phyloP scores from a whole-genome alignment of 2,329 filamentous ascomycete species.

The Fusarium graminum region DNA sequence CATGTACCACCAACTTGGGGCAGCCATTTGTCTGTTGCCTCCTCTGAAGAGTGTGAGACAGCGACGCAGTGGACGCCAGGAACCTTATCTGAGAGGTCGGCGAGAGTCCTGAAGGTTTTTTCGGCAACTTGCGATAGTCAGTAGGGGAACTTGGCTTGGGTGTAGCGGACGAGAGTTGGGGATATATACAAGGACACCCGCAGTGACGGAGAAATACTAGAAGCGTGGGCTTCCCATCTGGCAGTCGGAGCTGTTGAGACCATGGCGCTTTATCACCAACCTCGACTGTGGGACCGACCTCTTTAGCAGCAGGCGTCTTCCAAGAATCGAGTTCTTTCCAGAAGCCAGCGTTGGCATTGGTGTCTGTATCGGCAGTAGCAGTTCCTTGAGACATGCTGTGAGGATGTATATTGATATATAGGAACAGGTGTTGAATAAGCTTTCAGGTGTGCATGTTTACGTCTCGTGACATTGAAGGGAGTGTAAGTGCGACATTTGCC shows the following conservation, averaged over 20 bases:
- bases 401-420: neutral
- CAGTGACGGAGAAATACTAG: slow-evolving; percentile 79
- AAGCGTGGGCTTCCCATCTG: slow-evolving; percentile 68
- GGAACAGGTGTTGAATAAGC: neutral
- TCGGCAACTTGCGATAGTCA: slow-evolving; percentile 68
- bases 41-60: slow-evolving; percentile 69
- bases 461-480: slow-evolving; percentile 29
- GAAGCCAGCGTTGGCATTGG: slow-evolving; percentile 40
- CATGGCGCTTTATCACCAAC: slow-evolving; percentile 69
- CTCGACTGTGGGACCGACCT: slow-evolving; percentile 62
- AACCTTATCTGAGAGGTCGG: slow-evolving; percentile 64
- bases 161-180: neutral
- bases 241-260: slow-evolving; percentile 65
- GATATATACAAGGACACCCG: slow-evolving; percentile 74
- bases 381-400: slow-evolving; percentile 35
- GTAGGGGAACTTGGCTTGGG: neutral
- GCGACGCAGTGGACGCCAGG: slow-evolving; percentile 68
- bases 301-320: slow-evolving; percentile 57
- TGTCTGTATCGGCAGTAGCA: neutral
- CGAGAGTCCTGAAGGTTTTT: slow-evolving; percentile 71
- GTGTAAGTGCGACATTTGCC: slow-evolving; percentile 20
- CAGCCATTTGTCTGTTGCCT: slow-evolving; percentile 70
- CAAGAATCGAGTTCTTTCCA: slow-evolving; percentile 58
- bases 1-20: slow-evolving; percentile 67
- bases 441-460: neutral